Evolutionary conservation across 768 basidiomycete genomes (phyloP).

Genomic region (Suillus weaverae): DNA sequence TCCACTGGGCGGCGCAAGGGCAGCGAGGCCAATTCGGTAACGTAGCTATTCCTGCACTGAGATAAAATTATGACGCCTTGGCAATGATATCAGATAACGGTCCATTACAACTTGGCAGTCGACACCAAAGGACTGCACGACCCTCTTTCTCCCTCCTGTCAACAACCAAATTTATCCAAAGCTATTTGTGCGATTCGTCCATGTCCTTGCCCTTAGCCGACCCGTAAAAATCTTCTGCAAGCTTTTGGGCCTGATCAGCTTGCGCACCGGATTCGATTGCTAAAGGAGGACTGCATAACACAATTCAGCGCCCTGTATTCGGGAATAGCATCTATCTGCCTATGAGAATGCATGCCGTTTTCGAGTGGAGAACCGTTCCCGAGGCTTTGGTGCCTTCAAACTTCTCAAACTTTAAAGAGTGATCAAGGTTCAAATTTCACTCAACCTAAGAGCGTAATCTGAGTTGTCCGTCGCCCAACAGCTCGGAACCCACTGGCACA

Average conservation of each 20-base stretch:
- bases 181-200: slow-evolving; percentile 65
- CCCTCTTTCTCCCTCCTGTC: slow-evolving; percentile 49
- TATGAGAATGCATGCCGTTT: slow-evolving; percentile 91
- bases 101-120: slow-evolving; percentile 97
- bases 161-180: slow-evolving; percentile 82
- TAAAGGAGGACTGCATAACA: slow-evolving; percentile 85
- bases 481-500: slow-evolving; percentile 98
- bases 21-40: slow-evolving; percentile 49
- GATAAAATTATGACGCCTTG: slow-evolving; percentile 84
- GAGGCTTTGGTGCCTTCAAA: slow-evolving; percentile 95
- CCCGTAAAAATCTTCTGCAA: slow-evolving; percentile 83
- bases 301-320: slow-evolving; percentile 96
- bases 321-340: slow-evolving; percentile 96
- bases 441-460: slow-evolving; percentile 51
- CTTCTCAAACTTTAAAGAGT: slow-evolving; percentile 57
- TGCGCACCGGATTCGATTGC: slow-evolving; percentile 81
- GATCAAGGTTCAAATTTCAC: neutral
- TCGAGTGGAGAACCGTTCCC: slow-evolving; percentile 78
- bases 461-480: slow-evolving; percentile 97
- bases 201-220: slow-evolving; percentile 92
- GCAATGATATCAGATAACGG: no score
- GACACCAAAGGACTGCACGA: slow-evolving; percentile 96
- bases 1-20: slow-evolving; percentile 53
- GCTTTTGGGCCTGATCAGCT: slow-evolving; percentile 71
- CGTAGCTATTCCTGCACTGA: slow-evolving; percentile 63